Percentiles rank a stretch among this genome's conserved stretches.
Evolutionary conservation across 305 asterid species (phyloP).

Genomic region (Fraxinus sp.): DNA sequence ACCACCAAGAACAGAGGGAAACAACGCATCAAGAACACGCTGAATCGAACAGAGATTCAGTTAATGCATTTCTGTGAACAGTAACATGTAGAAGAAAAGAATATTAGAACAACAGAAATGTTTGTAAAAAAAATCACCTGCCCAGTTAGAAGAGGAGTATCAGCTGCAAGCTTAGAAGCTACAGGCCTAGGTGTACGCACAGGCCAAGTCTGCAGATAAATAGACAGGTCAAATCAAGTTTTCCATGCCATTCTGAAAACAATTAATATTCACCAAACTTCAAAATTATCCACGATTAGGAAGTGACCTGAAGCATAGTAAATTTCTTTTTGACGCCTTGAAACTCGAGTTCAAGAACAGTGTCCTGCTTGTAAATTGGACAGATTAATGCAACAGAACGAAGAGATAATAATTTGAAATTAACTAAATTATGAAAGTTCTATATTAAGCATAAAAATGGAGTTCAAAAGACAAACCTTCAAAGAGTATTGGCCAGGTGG

Average conservation of each 20-base stretch:
- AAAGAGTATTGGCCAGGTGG: slow-evolving; percentile 89
- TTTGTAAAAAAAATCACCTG: slow-evolving; percentile 56
- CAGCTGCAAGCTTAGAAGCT: slow-evolving; percentile 94
- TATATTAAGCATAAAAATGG: slow-evolving; percentile 15
- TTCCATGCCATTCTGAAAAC: slow-evolving; percentile 15
- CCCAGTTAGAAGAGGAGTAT: slow-evolving; percentile 96
- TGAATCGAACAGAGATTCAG: slow-evolving; percentile 41
- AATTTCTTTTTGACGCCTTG: slow-evolving; percentile 88
- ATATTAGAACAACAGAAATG: background rate
- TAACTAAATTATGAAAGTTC: slow-evolving; percentile 7
- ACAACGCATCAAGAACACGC: slow-evolving; percentile 99
- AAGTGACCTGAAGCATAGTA: slow-evolving; percentile 94
- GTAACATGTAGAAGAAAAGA: background rate
- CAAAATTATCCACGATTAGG: slow-evolving; percentile 9
- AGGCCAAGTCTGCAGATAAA: slow-evolving; percentile 76
- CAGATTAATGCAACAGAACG: slow-evolving; percentile 15
- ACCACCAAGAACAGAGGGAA: slow-evolving; percentile 99
- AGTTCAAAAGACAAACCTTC: slow-evolving; percentile 52
- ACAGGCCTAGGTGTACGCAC: slow-evolving; percentile 98
- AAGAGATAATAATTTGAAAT: slow-evolving; percentile 1
- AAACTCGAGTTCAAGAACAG: slow-evolving; percentile 97
- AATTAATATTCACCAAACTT: slow-evolving; percentile 14
- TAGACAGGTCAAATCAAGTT: slow-evolving; percentile 24
- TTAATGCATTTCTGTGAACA: background rate
- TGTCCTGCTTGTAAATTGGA: slow-evolving; percentile 63